Evolutionary conservation across 1,139 yeast genomes (phyloP).

Genomic region (Taphrina communis): DNA sequence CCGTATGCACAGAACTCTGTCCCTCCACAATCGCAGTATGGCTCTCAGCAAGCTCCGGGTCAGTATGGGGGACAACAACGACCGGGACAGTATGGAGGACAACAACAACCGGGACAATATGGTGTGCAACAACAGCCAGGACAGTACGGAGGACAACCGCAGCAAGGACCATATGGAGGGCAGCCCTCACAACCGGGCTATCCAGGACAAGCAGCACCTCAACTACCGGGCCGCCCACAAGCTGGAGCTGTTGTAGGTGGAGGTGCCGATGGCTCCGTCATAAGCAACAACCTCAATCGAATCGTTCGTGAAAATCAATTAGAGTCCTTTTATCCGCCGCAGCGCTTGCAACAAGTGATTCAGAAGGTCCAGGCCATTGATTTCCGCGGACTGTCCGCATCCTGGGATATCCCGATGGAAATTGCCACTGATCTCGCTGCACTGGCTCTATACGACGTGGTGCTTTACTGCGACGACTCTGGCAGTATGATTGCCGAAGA

Average conservation of each 20-base stretch:
- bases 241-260: constrained; percentile 27
- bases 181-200: constrained; percentile 39
- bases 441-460: constrained; percentile 51
- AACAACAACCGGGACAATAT: constrained; percentile 31
- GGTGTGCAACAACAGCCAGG: constrained; percentile 44
- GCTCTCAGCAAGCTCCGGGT: constrained; percentile 38
- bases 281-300: constrained; percentile 47
- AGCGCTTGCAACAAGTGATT: constrained; percentile 50
- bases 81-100: constrained; percentile 25
- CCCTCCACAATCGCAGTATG: constrained; percentile 21
- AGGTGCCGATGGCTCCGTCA: constrained; percentile 40
- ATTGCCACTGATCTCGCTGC: constrained; percentile 51
- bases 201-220: constrained; percentile 13
- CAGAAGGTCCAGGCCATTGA: constrained; percentile 45
- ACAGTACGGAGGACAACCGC: constrained; percentile 13
- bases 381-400: constrained; percentile 48
- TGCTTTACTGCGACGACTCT: constrained; percentile 52
- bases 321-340: constrained; percentile 51
- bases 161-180: constrained; percentile 43
- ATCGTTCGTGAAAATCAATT: constrained; percentile 50
- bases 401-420: constrained; percentile 51
- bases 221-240: constrained; percentile 15
- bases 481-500: constrained; percentile 53
- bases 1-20: constrained; percentile 28
- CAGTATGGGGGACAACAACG: constrained; percentile 43